These are phyloP conservation scores for Lipomyces sp. DNA, from an alignment of 805 yeast genomes.

Conservation along the genomic window DNA sequence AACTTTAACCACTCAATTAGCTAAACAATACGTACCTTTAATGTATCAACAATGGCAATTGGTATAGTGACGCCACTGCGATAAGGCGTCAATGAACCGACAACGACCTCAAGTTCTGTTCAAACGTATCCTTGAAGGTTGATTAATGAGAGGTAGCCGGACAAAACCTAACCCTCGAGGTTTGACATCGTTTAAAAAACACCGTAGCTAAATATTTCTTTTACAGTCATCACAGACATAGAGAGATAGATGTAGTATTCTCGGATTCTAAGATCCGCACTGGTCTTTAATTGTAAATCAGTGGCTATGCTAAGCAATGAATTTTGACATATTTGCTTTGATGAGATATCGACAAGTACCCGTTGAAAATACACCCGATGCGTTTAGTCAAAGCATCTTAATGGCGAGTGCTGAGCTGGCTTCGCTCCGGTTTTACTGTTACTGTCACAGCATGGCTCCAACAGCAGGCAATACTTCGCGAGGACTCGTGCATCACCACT, in stretches of 20 bases:
- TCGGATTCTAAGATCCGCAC: not conserved
- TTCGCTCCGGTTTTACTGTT: too few relatives aligned
- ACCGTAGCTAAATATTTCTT: not conserved
- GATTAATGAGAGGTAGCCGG: not conserved
- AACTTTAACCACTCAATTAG: not conserved
- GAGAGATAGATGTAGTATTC: not conserved
- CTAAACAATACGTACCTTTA: not conserved
- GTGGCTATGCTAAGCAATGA: too few relatives aligned
- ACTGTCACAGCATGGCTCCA: too few relatives aligned
- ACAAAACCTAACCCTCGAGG: not conserved
- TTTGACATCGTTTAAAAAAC: too few relatives aligned
- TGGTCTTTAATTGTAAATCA: not conserved
- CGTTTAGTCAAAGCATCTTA: too few relatives aligned
- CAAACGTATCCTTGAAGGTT: not conserved
- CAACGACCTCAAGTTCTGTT: not conserved
- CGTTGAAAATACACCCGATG: too few relatives aligned
- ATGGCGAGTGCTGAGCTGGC: too few relatives aligned
- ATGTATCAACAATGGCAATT: not conserved
- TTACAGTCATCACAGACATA: not conserved
- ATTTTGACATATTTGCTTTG: too few relatives aligned
- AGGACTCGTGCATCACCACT: too few relatives aligned
- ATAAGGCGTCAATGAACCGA: not conserved
- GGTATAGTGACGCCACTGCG: not conserved
- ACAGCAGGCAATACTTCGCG: too few relatives aligned
- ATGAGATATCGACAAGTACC: too few relatives aligned